These are phyloP conservation scores for Amborella trichopoda DNA, from an alignment of 164 flowering plant genomes.

Conservation along the genomic window DNA sequence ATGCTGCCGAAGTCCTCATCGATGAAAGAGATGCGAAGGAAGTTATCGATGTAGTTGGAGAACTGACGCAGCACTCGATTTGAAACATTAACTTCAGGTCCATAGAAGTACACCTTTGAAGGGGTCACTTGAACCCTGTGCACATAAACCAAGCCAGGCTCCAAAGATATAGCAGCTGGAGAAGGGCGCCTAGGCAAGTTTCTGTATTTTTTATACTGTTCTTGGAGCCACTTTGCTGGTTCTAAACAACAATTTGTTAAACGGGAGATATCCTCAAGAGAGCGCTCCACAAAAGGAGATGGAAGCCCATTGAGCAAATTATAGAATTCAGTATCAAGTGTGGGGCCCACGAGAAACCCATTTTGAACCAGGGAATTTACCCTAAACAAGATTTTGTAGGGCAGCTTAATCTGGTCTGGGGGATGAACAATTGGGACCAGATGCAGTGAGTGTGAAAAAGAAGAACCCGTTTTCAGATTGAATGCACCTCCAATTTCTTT, in stretches of 20 bases:
- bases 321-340: conserved; percentile 39
- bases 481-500: conserved; percentile 30
- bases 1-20: conserved; percentile 69
- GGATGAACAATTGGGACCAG: conserved; percentile 66
- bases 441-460: conserved; percentile 26
- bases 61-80: conserved; percentile 62
- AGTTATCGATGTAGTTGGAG: conserved; percentile 40
- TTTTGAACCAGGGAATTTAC: conserved; percentile 57
- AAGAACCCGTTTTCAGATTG: conserved; percentile 20
- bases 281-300: conserved; percentile 33
- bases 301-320: conserved; percentile 42
- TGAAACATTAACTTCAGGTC: conserved; percentile 74
- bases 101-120: conserved; percentile 52
- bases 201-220: conserved; percentile 31
- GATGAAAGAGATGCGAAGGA: conserved; percentile 69
- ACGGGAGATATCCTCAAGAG: conserved; percentile 48
- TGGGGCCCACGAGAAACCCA: conserved; percentile 62
- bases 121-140: conserved; percentile 78
- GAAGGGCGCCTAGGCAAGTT: conserved; percentile 8
- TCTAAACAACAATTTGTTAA: conserved; percentile 69
- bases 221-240: conserved; percentile 55
- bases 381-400: conserved; percentile 54
- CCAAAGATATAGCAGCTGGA: conserved; percentile 33
- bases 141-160: conserved; percentile 59
- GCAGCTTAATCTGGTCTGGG: conserved; percentile 25